Base-by-base conservation (phyloP, 2,329 filamentous ascomycete species). In the Lachnellula occidentalis region DNA sequence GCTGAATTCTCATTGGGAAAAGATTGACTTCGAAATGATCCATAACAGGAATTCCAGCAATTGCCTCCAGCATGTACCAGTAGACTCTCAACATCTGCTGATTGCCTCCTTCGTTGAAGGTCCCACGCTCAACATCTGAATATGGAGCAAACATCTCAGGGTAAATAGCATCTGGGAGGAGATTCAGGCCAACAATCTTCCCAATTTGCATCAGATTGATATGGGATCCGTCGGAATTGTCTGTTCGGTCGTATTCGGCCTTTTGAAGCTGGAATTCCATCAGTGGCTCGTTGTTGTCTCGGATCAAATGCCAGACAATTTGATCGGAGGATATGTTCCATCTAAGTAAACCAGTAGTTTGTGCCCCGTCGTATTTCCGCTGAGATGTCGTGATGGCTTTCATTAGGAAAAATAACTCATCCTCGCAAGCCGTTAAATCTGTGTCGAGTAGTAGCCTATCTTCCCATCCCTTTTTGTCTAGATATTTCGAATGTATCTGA, bases 331-430 rank as follows among this genome's bases (percentile, higher is more conserved):
- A 88, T 56, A 99, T 90, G 68, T 90, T 94, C 88, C 92, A 96
- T 64, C 90, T 86, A 51, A 99, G 72, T 41, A 96, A 76, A 5
- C 91, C 91, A 56, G 83, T 92, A 54, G 85, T 87, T 59, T 90
- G 82, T 6, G 84, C 82, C 48, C 81, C 81, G 57, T 95, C 90
- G 59, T 84, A 85, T 68, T 92, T 94, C 56, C 91, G 81, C 71
- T 99, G 94, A 5, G 92, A 95, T 2, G 91, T 95, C 1, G 94
- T 99, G 69, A 99, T 99, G 39, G 94, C 95, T 67, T 99, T 97
- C 94, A 99, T 97, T 77, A 99, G 88, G 74, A 99, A 99, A 78
- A 99, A 99, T 8, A 99, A 74, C 71, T 99, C 95, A 66, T 99
- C 94, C 70, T 97, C 94, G 66, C 90, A 96, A 19, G 84, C 84